phyloP scores from a whole-genome alignment of 345 rosid species.

The Erodium maritimum region DNA sequence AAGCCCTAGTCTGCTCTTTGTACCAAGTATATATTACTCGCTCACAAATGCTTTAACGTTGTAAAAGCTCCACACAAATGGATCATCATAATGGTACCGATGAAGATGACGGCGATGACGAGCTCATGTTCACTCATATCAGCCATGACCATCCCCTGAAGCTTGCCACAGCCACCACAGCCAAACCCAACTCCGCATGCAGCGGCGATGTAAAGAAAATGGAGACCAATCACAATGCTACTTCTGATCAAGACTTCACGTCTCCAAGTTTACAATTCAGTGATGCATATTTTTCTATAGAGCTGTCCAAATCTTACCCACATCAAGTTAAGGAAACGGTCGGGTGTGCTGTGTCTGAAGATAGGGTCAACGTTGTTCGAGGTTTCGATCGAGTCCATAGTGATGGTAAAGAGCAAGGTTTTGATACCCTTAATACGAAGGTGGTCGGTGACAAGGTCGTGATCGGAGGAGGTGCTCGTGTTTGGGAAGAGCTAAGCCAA shows the following conservation, averaged over 20 bases:
- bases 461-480: background rate
- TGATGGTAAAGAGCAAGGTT: no score
- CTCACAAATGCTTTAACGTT: no score
- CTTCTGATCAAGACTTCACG: conserved; percentile 16
- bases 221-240: conserved; percentile 18
- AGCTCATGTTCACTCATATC: conserved; percentile 18
- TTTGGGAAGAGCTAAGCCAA: background rate
- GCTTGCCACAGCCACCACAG: background rate
- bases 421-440: background rate
- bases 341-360: background rate
- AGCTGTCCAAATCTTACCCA: conserved; percentile 28
- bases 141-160: conserved; percentile 36
- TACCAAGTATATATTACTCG: no score
- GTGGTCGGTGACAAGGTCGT: background rate
- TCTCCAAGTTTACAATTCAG: conserved; percentile 36
- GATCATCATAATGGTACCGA: background rate
- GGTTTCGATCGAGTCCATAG: background rate
- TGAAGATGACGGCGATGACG: background rate
- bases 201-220: no score
- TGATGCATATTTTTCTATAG: conserved; percentile 33
- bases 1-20: background rate
- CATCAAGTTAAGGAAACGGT: background rate
- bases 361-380: background rate
- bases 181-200: conserved; percentile 11
- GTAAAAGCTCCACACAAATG: background rate